Conservation (phyloP, 2,329 filamentous ascomycete genomes). For the Ilyonectria destructans region DNA sequence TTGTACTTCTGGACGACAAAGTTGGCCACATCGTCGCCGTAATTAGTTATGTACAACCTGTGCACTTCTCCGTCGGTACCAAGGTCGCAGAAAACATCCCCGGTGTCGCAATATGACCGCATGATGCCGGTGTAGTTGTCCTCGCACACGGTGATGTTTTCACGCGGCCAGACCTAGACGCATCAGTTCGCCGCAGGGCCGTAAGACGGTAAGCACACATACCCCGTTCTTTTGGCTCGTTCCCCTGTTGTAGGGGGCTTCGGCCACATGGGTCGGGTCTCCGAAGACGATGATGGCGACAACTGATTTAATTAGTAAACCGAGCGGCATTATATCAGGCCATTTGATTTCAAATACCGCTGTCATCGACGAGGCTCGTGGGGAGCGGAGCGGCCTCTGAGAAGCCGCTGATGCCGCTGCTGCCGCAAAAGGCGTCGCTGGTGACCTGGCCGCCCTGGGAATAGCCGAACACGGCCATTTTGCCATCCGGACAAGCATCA, state of each 20-base stretch:
- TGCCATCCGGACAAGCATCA: conserved; percentile 54
- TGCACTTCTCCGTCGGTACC: conserved; percentile 52
- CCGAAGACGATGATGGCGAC: conserved; percentile 59
- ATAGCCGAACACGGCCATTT: conserved; percentile 60
- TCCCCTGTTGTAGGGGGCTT: conserved; percentile 55
- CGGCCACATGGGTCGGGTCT: conserved; percentile 58
- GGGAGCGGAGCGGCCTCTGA: conserved; percentile 45
- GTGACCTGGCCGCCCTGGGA: conserved; percentile 61
- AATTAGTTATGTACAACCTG: conserved; percentile 49
- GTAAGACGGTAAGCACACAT: conserved; percentile 37
- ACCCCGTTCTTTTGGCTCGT: conserved; percentile 57
- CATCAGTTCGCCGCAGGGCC: background rate
- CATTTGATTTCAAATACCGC: background rate
- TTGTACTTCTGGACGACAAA: background rate
- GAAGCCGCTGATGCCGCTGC: conserved; percentile 46
- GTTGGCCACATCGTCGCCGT: background rate
- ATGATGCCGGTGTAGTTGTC: conserved; percentile 54
- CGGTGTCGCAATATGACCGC: conserved; percentile 59
- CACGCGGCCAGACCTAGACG: conserved; percentile 55
- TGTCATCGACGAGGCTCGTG: background rate
- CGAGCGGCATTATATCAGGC: conserved; percentile 3
- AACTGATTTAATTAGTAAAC: conserved; percentile 50
- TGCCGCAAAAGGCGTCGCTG: conserved; percentile 57
- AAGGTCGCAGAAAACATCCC: conserved; percentile 58
- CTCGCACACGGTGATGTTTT: conserved; percentile 54